phyloP scores from a whole-genome alignment of 352 stramenopile genomes.

The Globisporangium abappressorium region DNA sequence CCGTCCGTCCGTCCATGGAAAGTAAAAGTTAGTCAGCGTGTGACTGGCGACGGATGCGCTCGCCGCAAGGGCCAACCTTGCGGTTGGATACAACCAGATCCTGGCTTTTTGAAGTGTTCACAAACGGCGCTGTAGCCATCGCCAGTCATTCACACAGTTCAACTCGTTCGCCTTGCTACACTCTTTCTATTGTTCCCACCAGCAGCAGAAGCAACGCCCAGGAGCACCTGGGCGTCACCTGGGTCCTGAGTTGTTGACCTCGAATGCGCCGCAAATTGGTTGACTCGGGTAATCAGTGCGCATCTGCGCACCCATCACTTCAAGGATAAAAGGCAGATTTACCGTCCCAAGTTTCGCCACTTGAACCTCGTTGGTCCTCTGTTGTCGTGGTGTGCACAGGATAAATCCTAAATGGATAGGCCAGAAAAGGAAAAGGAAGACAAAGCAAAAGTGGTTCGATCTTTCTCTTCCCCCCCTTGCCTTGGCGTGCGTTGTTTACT shows the following conservation, averaged over 20 bases:
- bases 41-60: background rate
- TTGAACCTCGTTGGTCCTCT: background rate
- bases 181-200: background rate
- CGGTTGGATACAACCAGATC: background rate
- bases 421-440: background rate
- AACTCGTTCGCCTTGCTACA: background rate
- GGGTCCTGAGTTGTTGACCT: background rate
- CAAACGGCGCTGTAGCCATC: conserved; percentile 3
- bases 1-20: background rate
- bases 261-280: background rate
- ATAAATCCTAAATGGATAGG: conserved; percentile 1
- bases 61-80: background rate
- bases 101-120: background rate
- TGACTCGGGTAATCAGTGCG: background rate
- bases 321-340: background rate
- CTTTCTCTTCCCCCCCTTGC: background rate
- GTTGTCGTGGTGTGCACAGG: background rate
- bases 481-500: conserved; percentile 2
- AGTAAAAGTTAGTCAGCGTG: background rate
- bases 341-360: background rate
- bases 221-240: too few relatives aligned
- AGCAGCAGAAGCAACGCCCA: background rate
- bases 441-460: background rate
- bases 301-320: conserved; percentile 1
- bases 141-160: background rate